Evolutionary conservation across 2,329 filamentous ascomycete species (phyloP), one percentile per base, ranked within the genome.

Genomic region (Ploettnerulaceae sp.): DNA sequence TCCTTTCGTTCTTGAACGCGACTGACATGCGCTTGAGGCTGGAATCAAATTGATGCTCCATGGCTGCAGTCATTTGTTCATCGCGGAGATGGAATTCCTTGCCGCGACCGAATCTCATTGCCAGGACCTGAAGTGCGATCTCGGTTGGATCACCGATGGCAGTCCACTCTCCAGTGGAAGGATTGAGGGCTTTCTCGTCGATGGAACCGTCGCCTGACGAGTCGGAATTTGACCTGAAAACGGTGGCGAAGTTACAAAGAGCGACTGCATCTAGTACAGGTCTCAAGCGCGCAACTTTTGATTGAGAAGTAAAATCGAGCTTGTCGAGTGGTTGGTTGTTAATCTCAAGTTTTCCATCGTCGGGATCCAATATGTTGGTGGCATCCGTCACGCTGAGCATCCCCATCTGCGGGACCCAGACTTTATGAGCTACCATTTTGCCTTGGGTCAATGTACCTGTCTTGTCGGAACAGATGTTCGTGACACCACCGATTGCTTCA

Each of bases 21-120:
- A 87, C 82, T 28, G 81, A 83, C 84, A 88, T 88, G 48, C 82
- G 76, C 68, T 88, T 88, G 64, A 83, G 77, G 28, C 78, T 77
- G 0, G 82, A 86, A 61, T 88, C 83, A 58, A 88, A 88, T 2
- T 83, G 82, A 44, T 82, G 82, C 57, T 88, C 84, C 1, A 78
- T 75, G 7, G 84, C 57, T 34, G 82, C 66, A 29, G 66, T 64
- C 46, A 73, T 71, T 18, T 62, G 57, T n/a, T 65, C 65, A 17
- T 64, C 61, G 47, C 75, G 72, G 2, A 80, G 66, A 1, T 63
- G 59, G 58, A 75, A 62, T 1, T 65, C 76, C 60, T 74, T 74
- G 41, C 68, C 71, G 49, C 73, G 72, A 22, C 74, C 72, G 56
- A 86, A 86, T 14, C 84, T 78, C 68, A 82, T 80, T 36, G 83